Evolutionary conservation across 2,329 filamentous ascomycete genomes (phyloP), one percentile per base, ranked within the genome.

Genomic region (Penicillium sp.): DNA sequence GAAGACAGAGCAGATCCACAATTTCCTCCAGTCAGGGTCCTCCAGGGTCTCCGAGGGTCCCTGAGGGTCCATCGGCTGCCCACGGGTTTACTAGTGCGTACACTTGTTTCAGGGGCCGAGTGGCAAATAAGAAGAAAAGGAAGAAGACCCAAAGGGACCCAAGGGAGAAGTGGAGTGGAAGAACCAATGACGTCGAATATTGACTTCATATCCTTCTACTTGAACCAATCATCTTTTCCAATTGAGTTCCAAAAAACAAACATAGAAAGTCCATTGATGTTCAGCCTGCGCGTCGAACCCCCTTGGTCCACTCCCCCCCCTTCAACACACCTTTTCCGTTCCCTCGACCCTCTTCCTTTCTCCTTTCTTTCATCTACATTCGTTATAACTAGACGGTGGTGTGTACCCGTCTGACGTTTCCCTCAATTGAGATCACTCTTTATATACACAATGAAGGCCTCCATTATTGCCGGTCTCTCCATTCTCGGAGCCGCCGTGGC

Each of bases 371-470:
- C 47, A 42, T 52, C 54, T 24, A 51, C 43, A 40, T 47, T 52
- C 43, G 34, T 31, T 50, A 29, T 21, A 14, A 31, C 27, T 18
- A 49, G 21, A 29, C 38, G 42, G 38, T 36, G 34, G 49, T 46
- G 49, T 45, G 42, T 27, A 40, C 27, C 43, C 27, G 54, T 58
- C 31, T 42, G 43, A 61, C 60, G 49, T 51, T 61, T 27, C 24
- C 56, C 22, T 55, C 53, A 49, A 46, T 55, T 50, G 43, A 48
- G 56, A 39, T 47, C 40, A 44, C 32, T 32, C 5, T 49, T 22
- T 32, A 36, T 22, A 43, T 51, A 42, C 74, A 80, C 61, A 59
- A 87, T 87, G 85, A 85, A 77, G 76, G 75, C 71, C 68, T 82
- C 74, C 64, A 75, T 73, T 57, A 67, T 82, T 57, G 80, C 80